Percentiles rank a stretch among this genome's conserved stretches.
phyloP scores from a whole-genome alignment of 2,329 filamentous ascomycete genomes.

The Pseudocercospora macadamiae region DNA sequence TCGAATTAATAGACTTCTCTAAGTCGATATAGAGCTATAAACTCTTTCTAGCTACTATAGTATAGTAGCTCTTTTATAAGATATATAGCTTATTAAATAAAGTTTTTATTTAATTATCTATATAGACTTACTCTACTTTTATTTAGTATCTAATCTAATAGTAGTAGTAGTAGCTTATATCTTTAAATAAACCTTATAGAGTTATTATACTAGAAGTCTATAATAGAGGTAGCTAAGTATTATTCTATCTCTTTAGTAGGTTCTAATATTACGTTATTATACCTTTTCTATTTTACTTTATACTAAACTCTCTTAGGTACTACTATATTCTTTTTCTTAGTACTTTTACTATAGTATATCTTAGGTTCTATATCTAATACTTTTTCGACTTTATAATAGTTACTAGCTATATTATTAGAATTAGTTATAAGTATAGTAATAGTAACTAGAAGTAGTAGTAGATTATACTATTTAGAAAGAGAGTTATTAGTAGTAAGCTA shows the following conservation, averaged over 20 bases:
- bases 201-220: constrained; percentile 4
- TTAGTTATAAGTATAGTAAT: background rate
- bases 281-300: background rate
- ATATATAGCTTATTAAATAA: background rate
- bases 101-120: background rate
- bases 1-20: background rate
- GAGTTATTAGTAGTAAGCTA: background rate
- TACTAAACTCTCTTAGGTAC: background rate
- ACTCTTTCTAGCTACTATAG: background rate
- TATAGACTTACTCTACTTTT: background rate
- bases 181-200: background rate
- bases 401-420: background rate
- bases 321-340: background rate
- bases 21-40: too few species aligned
- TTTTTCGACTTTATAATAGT: background rate
- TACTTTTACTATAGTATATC: background rate
- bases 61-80: background rate
- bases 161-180: background rate
- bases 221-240: constrained; percentile 2
- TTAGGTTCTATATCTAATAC: background rate
- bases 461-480: background rate
- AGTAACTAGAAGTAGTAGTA: background rate
- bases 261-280: background rate
- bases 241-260: background rate
- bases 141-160: background rate